phyloP scores from a whole-genome alignment of 352 stramenopile genomes.

The Pythium phragmitis region DNA sequence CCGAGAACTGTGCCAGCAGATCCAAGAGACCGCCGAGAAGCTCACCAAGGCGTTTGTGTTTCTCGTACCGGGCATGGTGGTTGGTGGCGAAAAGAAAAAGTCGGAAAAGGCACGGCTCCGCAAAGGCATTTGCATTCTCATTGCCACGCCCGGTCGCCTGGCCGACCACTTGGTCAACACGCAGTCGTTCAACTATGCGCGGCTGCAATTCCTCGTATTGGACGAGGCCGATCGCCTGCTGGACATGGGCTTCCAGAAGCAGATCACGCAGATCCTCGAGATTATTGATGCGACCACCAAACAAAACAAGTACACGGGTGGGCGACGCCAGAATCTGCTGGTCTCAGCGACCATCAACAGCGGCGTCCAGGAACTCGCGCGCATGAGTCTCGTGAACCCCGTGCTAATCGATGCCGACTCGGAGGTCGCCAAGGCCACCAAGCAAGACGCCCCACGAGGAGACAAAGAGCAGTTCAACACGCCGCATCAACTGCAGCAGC shows the following conservation, averaged over 20 bases:
- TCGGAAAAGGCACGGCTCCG: slow-evolving; percentile 84
- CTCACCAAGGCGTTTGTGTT: slow-evolving; percentile 93
- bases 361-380: slow-evolving; percentile 77
- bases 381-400: slow-evolving; percentile 78
- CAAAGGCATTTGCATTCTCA: slow-evolving; percentile 95
- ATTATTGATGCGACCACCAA: slow-evolving; percentile 89
- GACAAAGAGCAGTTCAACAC: slow-evolving; percentile 76
- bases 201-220: slow-evolving; percentile 95
- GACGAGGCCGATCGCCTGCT: slow-evolving; percentile 99
- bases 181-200: slow-evolving; percentile 86
- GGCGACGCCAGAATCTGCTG: slow-evolving; percentile 71
- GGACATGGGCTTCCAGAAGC: slow-evolving; percentile 99
- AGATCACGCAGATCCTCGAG: slow-evolving; percentile 97
- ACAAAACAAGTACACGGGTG: slow-evolving; percentile 32
- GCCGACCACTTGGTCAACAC: slow-evolving; percentile 96
- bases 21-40: slow-evolving; percentile 93
- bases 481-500: slow-evolving; percentile 93
- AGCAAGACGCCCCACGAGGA: background rate
- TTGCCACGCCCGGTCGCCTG: slow-evolving; percentile 97
- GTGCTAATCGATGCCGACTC: slow-evolving; percentile 77
- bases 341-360: slow-evolving; percentile 89
- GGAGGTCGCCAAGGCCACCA: slow-evolving; percentile 20
- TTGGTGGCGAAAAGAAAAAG: slow-evolving; percentile 94
- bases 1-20: slow-evolving; percentile 95
- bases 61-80: slow-evolving; percentile 86